Evolutionary conservation across 331 rosid genomes (phyloP), one percentile per base, ranked within the genome.

Genomic region (Erythrophleum ivorense): DNA sequence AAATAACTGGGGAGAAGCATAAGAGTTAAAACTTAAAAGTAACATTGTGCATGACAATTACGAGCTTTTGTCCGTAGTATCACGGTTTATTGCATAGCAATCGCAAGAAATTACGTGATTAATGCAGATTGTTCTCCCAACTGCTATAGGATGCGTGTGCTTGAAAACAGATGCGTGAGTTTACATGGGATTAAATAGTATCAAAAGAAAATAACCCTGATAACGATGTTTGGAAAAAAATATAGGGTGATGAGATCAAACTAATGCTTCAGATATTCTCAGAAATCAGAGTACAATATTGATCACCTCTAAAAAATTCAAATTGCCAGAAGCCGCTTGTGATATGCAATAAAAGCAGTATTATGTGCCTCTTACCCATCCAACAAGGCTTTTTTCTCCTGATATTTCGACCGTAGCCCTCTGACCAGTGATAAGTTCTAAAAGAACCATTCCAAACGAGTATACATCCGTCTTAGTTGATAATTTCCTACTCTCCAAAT

Each of bases 341-440:
- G 34, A 76, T 21, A 29, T 59, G 77, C 1, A 46, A 46, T 59
- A 63, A 71, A 75, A 24, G 46, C 29, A 38, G 71, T 6, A n/a
- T 49, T 29, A 24, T 50, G 38, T 66, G 14, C 41, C 46, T 68
- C 87, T 83, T 85, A 88, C 91, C 91, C 91, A 88, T 78, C 50
- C 87, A 16, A 70, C 77, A 24, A 88, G 89, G 59, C 63, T 63
- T 85, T 74, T 85, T 19, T 60, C 80, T 77, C 83, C 84, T 48
- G 78, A 66, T 16, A 74, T 64, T 16, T 78, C 49, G 34, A 77
- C 82, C 0, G 78, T 63, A 67, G 80, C 80, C 48, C 78, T 88
- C 38, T 63, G 21, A 59, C 91, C 89, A 21, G 87, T 69, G 65
- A 88, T 88, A 77, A 88, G 72, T 84, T 85, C 89, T 80, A 88